These are phyloP conservation scores for Glycine tomentella DNA, from an alignment of 306 rosid species.

Conservation along the genomic window DNA sequence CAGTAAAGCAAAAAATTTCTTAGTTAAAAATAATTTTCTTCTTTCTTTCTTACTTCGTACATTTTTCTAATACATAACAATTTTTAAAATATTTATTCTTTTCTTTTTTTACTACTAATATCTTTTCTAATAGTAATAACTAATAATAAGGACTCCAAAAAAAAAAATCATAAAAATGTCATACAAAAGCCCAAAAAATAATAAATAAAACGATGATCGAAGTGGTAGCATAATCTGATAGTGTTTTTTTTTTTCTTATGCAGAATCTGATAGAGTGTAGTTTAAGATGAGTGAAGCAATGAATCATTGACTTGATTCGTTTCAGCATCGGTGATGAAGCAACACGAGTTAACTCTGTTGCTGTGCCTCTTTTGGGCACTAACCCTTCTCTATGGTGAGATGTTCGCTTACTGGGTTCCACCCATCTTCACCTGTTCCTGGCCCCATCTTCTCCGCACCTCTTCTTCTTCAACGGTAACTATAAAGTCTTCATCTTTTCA, in stretches of 20 bases:
- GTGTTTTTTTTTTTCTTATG: too few species aligned
- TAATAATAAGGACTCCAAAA: too few species aligned
- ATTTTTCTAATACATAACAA: neutral
- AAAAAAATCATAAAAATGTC: too few species aligned
- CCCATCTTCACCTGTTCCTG: constrained; percentile 62
- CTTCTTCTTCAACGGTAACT: constrained; percentile 56
- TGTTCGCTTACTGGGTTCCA: constrained; percentile 71
- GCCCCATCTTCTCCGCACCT: constrained; percentile 65
- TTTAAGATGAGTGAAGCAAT: neutral
- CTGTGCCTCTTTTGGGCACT: constrained; percentile 72
- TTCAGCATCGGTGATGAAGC: constrained; percentile 65
- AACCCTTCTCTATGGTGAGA: constrained; percentile 76
- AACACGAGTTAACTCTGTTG: constrained; percentile 59
- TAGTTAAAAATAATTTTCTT: too few species aligned
- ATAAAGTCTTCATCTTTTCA: constrained; percentile 23
- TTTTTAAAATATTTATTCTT: neutral
- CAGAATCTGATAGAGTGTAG: neutral
- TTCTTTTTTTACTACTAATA: neutral
- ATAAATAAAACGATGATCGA: too few species aligned
- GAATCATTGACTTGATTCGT: constrained; percentile 4
- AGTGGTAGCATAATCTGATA: neutral
- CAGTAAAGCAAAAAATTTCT: too few species aligned
- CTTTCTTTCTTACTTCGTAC: too few species aligned
- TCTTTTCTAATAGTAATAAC: too few species aligned
- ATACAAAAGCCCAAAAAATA: too few species aligned